Base-by-base conservation (phyloP, 352 stramenopile species). In the Pythium dissimile region DNA sequence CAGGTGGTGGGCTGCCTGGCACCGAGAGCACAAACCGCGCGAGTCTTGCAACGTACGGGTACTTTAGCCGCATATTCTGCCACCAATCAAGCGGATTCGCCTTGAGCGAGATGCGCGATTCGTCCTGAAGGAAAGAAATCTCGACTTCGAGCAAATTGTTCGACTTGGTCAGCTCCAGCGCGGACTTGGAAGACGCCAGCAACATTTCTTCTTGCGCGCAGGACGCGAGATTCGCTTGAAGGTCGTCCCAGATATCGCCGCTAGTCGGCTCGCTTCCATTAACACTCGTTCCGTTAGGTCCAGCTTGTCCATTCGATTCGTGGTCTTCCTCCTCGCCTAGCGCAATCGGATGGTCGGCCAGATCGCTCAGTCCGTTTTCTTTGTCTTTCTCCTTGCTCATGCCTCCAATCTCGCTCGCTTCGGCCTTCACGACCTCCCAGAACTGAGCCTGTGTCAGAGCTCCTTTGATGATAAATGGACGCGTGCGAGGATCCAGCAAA, bases 111-210 rank as follows among this genome's bases (percentile, higher is more conserved):
- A 91, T 87, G 12, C 68, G 67, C 0, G 64, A 62, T 64, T 89
- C 81, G 61, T 89, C 81, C 31, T 88, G 79, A 37, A 89, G 86
- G 43, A 88, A 89, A 10, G 79, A 88, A 5, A 91, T 81, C 60
- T 91, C 81, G 20, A 91, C 75, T 59, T 91, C 79, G 3, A 91
- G 53, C 45, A 89, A 63, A 41, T 89, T 91, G n/a, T 65, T 88
- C 4, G 79, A 88, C 56, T 89, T 88, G 12, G 69, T 75, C 10
- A 87, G 64, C 38, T 91, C 81, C 10, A 89, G 32, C 7, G 79
- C 71, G 11, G 81, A 80, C 64, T 89, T 91, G 20, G 78, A 71
- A 11, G 77, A 78, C 47, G 69, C 77, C 42, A 89, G 50, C n/a
- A 88, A 53, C 75, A 91, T 75, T 52, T 89, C 77, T 62, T 89